These are phyloP conservation scores for Phytophthora uliginosa DNA, from an alignment of 352 stramenopile genomes.

Conservation along the genomic window DNA sequence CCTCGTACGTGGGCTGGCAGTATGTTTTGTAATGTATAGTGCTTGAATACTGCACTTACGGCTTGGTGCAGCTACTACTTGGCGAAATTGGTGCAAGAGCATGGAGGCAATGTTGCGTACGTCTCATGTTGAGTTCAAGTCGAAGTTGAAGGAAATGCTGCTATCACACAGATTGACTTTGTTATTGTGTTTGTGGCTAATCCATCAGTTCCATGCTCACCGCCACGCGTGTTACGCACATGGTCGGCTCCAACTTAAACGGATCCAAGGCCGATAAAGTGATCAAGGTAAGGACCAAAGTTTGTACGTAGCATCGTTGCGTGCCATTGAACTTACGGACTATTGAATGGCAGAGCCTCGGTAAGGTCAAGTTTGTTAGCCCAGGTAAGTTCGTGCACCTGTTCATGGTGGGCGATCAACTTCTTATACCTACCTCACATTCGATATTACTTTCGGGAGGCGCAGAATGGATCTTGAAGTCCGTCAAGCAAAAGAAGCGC, in stretches of 20 bases:
- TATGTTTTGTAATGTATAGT: not conserved
- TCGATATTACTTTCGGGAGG: not conserved
- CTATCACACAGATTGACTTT: not conserved
- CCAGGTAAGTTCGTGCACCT: slow-evolving; percentile 44
- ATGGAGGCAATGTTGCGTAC: slow-evolving; percentile 80
- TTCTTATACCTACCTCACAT: not conserved
- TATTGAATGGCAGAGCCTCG: slow-evolving; percentile 41
- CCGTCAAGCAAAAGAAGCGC: slow-evolving; percentile 70
- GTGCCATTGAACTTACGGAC: not conserved
- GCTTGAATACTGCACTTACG: not conserved
- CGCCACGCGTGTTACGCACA: slow-evolving; percentile 78
- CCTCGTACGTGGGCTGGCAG: slow-evolving; percentile 56
- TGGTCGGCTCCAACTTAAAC: slow-evolving; percentile 83
- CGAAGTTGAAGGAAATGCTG: slow-evolving; percentile 4
- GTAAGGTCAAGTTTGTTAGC: slow-evolving; percentile 76
- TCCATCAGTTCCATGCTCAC: slow-evolving; percentile 46
- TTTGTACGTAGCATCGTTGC: not conserved
- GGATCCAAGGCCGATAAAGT: slow-evolving; percentile 79
- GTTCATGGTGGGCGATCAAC: not conserved
- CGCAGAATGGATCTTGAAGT: slow-evolving; percentile 88
- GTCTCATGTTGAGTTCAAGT: not conserved
- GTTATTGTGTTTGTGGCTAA: slow-evolving; percentile 1
- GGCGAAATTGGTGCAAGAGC: slow-evolving; percentile 81
- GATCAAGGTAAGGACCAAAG: slow-evolving; percentile 56
- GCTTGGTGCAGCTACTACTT: slow-evolving; percentile 73